Base-by-base conservation (phyloP, 2,329 filamentous ascomycete species). In the Hymenoscyphus albidus region DNA sequence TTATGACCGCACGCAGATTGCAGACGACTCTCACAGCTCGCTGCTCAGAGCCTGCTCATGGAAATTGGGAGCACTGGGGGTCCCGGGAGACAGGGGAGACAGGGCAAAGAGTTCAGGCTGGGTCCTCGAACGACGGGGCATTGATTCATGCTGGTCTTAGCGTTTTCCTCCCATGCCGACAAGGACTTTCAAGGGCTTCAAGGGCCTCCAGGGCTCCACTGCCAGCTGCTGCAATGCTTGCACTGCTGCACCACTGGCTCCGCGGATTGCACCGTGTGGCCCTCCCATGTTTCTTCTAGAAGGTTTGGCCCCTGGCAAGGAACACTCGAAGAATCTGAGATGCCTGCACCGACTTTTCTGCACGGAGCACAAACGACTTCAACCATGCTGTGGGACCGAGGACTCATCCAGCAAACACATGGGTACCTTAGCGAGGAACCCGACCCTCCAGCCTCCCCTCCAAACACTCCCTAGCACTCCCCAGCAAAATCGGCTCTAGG, bases 131-230 rank as follows among this genome's bases (percentile, higher is more conserved):
- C 57, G 31, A 38, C 35, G 59, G 42, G 32, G 60, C 60, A 56
- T 62, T 62, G 60, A 62, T 62, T 62, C 60, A 62, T 62, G 60
- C 60, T 32, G 10, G 60, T 40, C 48, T 56, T 27, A 55, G 38
- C 44, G 31, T 18, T 44, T 42, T 4, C 39, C 12, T 12, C 16
- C 4, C 39, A 42, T 16, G 12, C 39, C 39, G 16, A 12, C 40
- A 14, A 16, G 40, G 42, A 9, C 44, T n/a, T 61, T 14, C 39
- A 32, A 3, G 2, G 38, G 31, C 5, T 12, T 7, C 59, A 48
- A 32, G 32, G 57, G 27, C 6, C 5, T 32, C 55, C 55, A 32
- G 22, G 54, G 27, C 35, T 18, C 54, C 54, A 57, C 14, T 14
- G 31, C 13, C 13, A 14, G n/a, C 6, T 6, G 22, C n/a, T 35